Evolutionary conservation across 352 stramenopile genomes (phyloP).

Genomic region (Peronosclerospora sorghi): DNA sequence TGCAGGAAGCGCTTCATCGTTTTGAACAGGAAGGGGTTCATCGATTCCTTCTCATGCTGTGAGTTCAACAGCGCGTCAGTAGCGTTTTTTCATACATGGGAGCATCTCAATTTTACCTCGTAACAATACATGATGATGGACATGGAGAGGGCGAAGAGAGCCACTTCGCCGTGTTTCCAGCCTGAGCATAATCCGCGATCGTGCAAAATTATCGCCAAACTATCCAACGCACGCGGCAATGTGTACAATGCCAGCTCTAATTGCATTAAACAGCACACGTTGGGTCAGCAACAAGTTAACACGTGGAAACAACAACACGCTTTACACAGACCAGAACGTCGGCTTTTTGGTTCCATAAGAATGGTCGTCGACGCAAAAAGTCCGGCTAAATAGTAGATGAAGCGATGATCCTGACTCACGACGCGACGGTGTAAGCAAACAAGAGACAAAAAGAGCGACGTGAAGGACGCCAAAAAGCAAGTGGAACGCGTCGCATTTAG

Average conservation of each 20-base stretch:
- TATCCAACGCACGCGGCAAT: conserved; percentile 64
- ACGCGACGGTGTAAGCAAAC: conserved; percentile 50
- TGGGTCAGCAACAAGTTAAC: conserved; percentile 1
- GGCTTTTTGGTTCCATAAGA: conserved; percentile 67
- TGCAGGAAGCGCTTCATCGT: conserved; percentile 72
- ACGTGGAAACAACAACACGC: conserved; percentile 1
- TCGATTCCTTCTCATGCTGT: conserved; percentile 54
- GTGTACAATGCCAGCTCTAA: conserved; percentile 72
- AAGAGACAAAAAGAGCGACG: conserved; percentile 54
- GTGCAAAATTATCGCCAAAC: conserved; percentile 61
- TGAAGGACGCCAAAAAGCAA: conserved; percentile 61
- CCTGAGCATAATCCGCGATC: conserved; percentile 59
- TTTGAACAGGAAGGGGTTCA: conserved; percentile 51
- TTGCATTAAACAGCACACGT: background rate
- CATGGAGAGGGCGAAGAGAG: conserved; percentile 72
- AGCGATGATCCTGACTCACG: conserved; percentile 51
- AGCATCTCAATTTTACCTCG: conserved; percentile 30
- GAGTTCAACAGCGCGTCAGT: conserved; percentile 2
- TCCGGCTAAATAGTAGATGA: conserved; percentile 67
- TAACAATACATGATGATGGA: conserved; percentile 78
- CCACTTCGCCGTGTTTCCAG: conserved; percentile 55
- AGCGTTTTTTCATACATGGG: background rate
- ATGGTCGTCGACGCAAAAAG: conserved; percentile 56
- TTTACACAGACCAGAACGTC: conserved; percentile 43
- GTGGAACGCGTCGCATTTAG: conserved; percentile 67